A percentile compares a stretch with the other conserved stretches of the same genome.
phyloP scores from a whole-genome alignment of 768 basidiomycete species.

The Pleurotus salmoneostramineus region DNA sequence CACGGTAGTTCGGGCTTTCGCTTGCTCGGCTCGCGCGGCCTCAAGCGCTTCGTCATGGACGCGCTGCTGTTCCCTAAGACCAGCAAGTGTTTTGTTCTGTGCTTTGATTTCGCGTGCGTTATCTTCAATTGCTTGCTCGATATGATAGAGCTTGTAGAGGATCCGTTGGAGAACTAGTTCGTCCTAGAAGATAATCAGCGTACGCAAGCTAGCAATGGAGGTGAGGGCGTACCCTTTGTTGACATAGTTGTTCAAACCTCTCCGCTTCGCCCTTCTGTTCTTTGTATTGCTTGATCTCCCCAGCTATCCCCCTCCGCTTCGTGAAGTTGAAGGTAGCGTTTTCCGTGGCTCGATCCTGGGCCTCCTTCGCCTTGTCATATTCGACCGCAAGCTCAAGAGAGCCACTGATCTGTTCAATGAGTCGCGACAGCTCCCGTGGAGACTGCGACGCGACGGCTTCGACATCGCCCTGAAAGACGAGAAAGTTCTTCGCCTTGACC shows the following conservation, averaged over 20 bases:
- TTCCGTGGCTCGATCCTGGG: constrained; percentile 88
- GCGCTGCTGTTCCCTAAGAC: constrained; percentile 65
- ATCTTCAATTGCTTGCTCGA: constrained; percentile 76
- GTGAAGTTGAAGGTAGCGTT: constrained; percentile 93
- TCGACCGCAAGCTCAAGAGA: constrained; percentile 85
- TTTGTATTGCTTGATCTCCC: constrained; percentile 96
- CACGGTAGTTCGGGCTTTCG: constrained; percentile 67
- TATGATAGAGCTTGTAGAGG: constrained; percentile 86
- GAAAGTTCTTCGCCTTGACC: constrained; percentile 98
- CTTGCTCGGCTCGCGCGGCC: constrained; percentile 74
- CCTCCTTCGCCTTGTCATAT: constrained; percentile 86
- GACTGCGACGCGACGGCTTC: constrained; percentile 97
- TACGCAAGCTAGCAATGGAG: neutral
- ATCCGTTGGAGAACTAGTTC: constrained; percentile 77
- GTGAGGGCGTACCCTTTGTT: constrained; percentile 57
- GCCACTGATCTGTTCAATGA: constrained; percentile 95
- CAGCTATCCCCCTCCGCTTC: constrained; percentile 88
- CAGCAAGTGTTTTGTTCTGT: constrained; percentile 69
- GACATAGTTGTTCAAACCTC: constrained; percentile 72
- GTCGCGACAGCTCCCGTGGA: constrained; percentile 79
- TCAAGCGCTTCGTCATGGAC: constrained; percentile 70
- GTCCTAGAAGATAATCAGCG: constrained; percentile 44
- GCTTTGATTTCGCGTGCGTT: constrained; percentile 67
- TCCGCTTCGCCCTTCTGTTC: constrained; percentile 95
- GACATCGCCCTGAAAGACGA: constrained; percentile 99